Evolutionary conservation across 768 basidiomycete species (phyloP), one percentile per base, ranked within the genome.

Genomic region (Pisolithus tinctorius): DNA sequence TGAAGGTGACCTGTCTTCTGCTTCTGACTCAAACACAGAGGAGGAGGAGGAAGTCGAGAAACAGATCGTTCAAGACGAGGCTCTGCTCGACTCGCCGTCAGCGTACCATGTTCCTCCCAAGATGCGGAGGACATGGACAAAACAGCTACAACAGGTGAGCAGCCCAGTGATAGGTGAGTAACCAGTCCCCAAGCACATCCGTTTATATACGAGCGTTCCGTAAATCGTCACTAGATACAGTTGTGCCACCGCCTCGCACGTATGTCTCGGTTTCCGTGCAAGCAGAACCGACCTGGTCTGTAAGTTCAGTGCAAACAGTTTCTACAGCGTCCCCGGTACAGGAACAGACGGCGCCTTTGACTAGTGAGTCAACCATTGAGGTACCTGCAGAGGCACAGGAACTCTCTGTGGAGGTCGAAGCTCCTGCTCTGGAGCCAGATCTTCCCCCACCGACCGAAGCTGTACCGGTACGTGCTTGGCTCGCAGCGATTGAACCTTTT

Each of bases 51-150:
- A 77, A 53, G 74, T 70, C 31, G 66, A 70, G 54, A 67, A 69
- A 23, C 68, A 72, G 54, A 65, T 69, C 46, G 65, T 62, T 36
- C 67, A 71, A 48, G 75, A 74, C 41, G 74, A 79, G 48, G 70
- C 71, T 37, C 60, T 65, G n/a, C 61, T 58, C 44, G 68, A 68
- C 48, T 58, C 51, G 11, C 59, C 68, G n/a, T 44, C 58, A 25
- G 63, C 67, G 40, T 68, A 72, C 50, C 66, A 67, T 50, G 71
- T 83, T 27, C 82, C 82, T 41, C 83, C 83, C 23, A 84, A 82
- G 69, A 78, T 84, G 79, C 73, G 82, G 46, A 75, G 79, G 60
- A 74, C 76, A 26, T 83, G 82, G 81, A 71, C 69, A 40, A 81
- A 69, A 60, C 74, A 72, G 60, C 52, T 62, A 46, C 75, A 80